Conservation (phyloP, 2,329 filamentous ascomycete genomes). For the Calonectria fujianensis region DNA sequence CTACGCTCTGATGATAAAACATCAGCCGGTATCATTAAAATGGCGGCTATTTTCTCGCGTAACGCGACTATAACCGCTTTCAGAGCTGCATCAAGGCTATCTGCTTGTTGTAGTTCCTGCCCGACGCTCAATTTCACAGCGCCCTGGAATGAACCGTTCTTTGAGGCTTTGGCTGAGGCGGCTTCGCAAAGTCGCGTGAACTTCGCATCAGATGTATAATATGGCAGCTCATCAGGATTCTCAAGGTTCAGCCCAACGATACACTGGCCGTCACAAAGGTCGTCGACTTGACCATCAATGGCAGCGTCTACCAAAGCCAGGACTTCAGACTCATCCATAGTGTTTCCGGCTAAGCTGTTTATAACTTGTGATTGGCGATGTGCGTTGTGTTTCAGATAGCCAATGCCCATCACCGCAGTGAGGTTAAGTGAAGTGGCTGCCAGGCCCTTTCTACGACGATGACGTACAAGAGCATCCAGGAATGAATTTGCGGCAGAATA, state of each 20-base stretch:
- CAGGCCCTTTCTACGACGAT: conserved; percentile 21
- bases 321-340: conserved; percentile 73
- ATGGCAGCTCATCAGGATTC: conserved; percentile 66
- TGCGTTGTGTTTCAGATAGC: conserved; percentile 69
- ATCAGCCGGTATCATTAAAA: conserved; percentile 55
- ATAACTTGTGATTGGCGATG: conserved; percentile 63
- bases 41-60: conserved; percentile 60
- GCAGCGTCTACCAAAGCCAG: conserved; percentile 72
- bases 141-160: conserved; percentile 29
- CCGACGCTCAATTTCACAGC: conserved; percentile 26
- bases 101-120: conserved; percentile 37
- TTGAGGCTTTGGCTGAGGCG: conserved; percentile 56
- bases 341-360: conserved; percentile 67
- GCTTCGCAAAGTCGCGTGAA: conserved; percentile 69
- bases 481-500: conserved; percentile 69
- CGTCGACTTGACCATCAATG: conserved; percentile 65
- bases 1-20: conserved; percentile 43
- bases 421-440: conserved; percentile 69
- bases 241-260: conserved; percentile 72
- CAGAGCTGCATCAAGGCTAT: conserved; percentile 47
- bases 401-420: conserved; percentile 69
- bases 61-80: conserved; percentile 52
- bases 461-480: conserved; percentile 32
- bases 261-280: conserved; percentile 68
- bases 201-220: conserved; percentile 73